These are phyloP conservation scores for Lactuca sativa DNA, from an alignment of 129 eudicot species.

Conservation along the genomic window DNA sequence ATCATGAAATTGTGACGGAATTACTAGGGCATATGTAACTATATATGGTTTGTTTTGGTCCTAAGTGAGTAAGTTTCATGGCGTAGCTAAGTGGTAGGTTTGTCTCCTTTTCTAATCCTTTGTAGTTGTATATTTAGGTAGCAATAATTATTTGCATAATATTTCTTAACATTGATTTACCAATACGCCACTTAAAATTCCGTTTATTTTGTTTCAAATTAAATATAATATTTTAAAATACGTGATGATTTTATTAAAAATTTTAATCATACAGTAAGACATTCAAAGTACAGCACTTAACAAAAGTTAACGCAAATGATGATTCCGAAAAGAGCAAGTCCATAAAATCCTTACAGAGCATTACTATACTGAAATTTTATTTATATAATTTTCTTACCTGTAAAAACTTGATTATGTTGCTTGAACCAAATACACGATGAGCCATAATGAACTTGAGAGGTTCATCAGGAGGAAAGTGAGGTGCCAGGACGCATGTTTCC, in stretches of 20 bases:
- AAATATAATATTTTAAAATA: too few relatives aligned
- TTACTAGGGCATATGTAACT: too few relatives aligned
- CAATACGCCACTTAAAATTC: not conserved
- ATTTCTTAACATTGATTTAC: not conserved
- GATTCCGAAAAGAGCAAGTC: not conserved
- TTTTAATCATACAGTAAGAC: not conserved
- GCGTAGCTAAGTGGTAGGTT: too few relatives aligned
- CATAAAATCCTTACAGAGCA: not conserved
- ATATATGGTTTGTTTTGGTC: too few relatives aligned
- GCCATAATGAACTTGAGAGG: constrained; percentile 70
- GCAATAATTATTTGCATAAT: too few relatives aligned
- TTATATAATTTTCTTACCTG: constrained; percentile 45
- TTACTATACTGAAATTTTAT: too few relatives aligned
- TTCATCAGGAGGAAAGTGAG: constrained; percentile 70
- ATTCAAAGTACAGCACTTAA: not conserved
- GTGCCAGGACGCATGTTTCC: constrained; percentile 67
- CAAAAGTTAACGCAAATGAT: not conserved
- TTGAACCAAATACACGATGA: constrained; percentile 75
- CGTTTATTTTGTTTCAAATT: not conserved
- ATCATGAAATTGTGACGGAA: too few relatives aligned
- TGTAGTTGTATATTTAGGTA: too few relatives aligned
- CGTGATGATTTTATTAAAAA: not conserved
- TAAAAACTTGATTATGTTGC: constrained; percentile 70
- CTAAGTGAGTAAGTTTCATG: too few relatives aligned
- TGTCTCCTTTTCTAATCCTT: too few relatives aligned